Percentiles rank a stretch among this genome's conserved stretches.
These are phyloP conservation scores for Phialocephala subalpina DNA, from an alignment of 2,329 filamentous ascomycete genomes.

Conservation along the genomic window DNA sequence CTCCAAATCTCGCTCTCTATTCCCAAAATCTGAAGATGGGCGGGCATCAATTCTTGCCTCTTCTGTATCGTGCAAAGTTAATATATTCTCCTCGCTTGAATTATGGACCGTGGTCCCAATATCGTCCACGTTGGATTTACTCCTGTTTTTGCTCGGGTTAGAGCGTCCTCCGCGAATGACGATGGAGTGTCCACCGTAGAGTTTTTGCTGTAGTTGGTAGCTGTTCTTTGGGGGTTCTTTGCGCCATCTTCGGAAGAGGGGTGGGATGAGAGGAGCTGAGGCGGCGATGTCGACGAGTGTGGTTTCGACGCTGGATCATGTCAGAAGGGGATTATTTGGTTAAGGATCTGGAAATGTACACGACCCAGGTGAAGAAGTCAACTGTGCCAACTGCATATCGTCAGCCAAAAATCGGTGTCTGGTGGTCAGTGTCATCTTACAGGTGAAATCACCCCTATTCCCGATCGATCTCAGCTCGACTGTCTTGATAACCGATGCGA, in stretches of 20 bases:
- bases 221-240: not conserved
- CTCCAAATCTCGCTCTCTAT: not conserved
- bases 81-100: slow-evolving; percentile 17
- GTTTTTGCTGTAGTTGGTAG: not conserved
- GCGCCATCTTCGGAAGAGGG: slow-evolving; percentile 15
- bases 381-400: slow-evolving; percentile 18
- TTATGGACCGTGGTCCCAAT: not conserved
- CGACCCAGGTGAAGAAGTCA: slow-evolving; percentile 23
- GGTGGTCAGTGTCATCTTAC: too few species aligned
- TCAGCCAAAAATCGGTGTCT: too few species aligned
- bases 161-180: not conserved
- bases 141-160: not conserved
- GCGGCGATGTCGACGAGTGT: slow-evolving; percentile 24
- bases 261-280: slow-evolving; percentile 23
- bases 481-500: slow-evolving; percentile 26
- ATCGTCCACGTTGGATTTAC: not conserved
- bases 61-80: not conserved
- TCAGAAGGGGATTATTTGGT: not conserved
- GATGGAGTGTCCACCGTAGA: not conserved
- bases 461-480: slow-evolving; percentile 19
- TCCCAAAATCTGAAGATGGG: not conserved
- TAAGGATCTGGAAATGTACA: not conserved
- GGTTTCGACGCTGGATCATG: slow-evolving; percentile 14
- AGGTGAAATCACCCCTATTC: slow-evolving; percentile 25
- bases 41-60: not conserved